phyloP scores from a whole-genome alignment of 352 stramenopile genomes.

The Phytophthora pseudosyringae region DNA sequence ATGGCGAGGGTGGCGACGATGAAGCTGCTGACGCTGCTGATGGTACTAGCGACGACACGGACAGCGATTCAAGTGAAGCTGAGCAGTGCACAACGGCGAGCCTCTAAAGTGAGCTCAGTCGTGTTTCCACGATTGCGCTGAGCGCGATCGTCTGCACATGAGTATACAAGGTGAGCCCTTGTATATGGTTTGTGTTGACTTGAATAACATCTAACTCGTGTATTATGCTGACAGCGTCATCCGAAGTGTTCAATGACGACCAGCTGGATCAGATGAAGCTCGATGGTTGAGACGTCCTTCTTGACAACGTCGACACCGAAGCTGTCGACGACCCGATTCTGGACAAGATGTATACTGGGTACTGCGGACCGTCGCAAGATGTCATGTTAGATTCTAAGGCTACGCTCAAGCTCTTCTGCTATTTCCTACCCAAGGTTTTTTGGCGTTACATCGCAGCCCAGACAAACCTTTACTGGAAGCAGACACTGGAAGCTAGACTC shows the following conservation, averaged over 20 bases:
- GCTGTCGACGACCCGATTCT: background rate
- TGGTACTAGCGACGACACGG: background rate
- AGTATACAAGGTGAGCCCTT: slow-evolving; percentile 5
- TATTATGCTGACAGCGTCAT: slow-evolving; percentile 20
- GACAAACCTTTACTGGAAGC: slow-evolving; percentile 8
- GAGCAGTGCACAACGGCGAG: background rate
- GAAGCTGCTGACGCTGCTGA: background rate
- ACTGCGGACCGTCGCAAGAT: slow-evolving; percentile 2
- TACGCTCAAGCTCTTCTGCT: slow-evolving; percentile 11
- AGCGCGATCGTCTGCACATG: background rate
- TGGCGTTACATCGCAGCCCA: slow-evolving; percentile 12
- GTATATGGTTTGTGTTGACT: slow-evolving; percentile 4
- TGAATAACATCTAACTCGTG: background rate
- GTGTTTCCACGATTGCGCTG: background rate
- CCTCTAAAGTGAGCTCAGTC: background rate
- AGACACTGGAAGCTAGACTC: background rate
- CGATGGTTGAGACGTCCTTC: slow-evolving; percentile 1
- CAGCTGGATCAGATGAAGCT: slow-evolving; percentile 12
- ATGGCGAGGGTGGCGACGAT: slow-evolving; percentile 1
- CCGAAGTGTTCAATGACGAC: background rate
- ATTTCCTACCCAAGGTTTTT: slow-evolving; percentile 18
- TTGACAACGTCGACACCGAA: background rate
- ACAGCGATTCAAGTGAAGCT: slow-evolving; percentile 1
- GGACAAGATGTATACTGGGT: slow-evolving; percentile 7
- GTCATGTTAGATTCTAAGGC: background rate